Evolutionary conservation across 2,329 filamentous ascomycete species (phyloP).

Genomic region (Ramichloridium luteum): DNA sequence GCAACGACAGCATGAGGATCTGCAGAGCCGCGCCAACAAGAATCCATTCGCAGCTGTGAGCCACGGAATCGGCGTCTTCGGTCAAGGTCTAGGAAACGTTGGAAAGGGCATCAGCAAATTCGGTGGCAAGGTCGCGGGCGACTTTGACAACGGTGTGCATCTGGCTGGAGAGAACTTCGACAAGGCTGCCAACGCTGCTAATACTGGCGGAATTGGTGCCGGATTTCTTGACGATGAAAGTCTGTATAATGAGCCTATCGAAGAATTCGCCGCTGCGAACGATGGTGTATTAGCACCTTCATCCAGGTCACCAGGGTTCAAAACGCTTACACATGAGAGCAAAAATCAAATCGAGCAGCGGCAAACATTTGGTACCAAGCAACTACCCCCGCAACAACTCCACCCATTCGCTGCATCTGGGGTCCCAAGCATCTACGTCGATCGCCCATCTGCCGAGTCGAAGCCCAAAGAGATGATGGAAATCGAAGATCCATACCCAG

Average conservation of each 20-base stretch:
- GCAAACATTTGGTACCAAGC: no score
- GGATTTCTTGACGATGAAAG: conserved; percentile 16
- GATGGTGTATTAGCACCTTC: conserved; percentile 5
- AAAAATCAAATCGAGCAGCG: no score
- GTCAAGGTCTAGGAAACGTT: conserved; percentile 14
- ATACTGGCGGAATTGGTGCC: conserved; percentile 9
- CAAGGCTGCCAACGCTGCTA: conserved; percentile 8
- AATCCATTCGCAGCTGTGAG: conserved; percentile 12
- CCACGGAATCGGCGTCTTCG: conserved; percentile 13
- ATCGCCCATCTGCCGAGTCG: conserved; percentile 15
- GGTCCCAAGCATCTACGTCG: conserved; percentile 7
- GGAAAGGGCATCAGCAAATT: conserved; percentile 25
- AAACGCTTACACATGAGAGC: no score
- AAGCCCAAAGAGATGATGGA: conserved; percentile 13
- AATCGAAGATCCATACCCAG: conserved; percentile 21
- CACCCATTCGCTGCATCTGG: not conserved
- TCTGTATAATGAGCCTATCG: conserved; percentile 11
- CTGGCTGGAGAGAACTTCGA: conserved; percentile 14
- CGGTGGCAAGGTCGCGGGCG: conserved; percentile 28
- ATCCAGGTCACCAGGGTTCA: conserved; percentile 6
- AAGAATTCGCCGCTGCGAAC: no score
- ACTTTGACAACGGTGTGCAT: conserved; percentile 24
- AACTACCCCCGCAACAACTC: conserved; percentile 1
- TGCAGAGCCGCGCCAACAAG: conserved; percentile 4
- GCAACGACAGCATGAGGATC: conserved; percentile 11